A percentile compares a stretch with the other conserved stretches of the same genome.
Evolutionary conservation across 257 asterid genomes (phyloP).

Genomic region (Solanum microdontum): DNA sequence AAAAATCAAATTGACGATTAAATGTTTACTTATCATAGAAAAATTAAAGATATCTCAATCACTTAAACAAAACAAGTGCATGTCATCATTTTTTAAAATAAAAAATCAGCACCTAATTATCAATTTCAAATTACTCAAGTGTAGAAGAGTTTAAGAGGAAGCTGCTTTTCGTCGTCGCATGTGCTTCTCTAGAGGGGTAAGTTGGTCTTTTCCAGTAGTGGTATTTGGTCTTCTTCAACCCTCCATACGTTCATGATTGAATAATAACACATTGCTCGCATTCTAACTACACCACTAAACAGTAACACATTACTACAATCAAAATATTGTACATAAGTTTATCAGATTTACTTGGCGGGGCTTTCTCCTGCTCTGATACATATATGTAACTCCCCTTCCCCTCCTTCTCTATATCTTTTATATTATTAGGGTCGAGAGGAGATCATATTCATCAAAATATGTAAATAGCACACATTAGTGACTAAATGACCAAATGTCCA

Average conservation of each 20-base stretch:
- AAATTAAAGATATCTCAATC: no score
- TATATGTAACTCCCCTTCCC: no score
- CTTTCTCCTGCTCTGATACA: no score
- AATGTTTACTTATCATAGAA: no score
- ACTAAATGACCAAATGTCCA: neutral
- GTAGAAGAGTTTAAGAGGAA: neutral
- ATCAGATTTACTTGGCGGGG: no score
- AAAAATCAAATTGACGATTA: neutral
- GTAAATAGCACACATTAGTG: neutral
- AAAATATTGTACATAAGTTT: no score
- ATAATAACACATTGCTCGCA: neutral
- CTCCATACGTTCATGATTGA: neutral
- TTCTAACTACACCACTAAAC: neutral
- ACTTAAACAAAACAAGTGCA: neutral
- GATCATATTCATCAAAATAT: no score
- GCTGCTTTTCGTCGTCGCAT: neutral
- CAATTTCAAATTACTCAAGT: neutral
- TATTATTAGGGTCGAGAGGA: no score
- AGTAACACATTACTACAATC: fast-evolving
- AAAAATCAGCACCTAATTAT: no score
- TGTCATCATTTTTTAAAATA: no score
- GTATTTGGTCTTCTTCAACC: no score
- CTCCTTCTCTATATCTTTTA: neutral
- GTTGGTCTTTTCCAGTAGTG: neutral
- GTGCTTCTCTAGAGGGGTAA: no score